Conservation (phyloP, 176 grass and related monocot genomes). For the Themeda triandra region DNA sequence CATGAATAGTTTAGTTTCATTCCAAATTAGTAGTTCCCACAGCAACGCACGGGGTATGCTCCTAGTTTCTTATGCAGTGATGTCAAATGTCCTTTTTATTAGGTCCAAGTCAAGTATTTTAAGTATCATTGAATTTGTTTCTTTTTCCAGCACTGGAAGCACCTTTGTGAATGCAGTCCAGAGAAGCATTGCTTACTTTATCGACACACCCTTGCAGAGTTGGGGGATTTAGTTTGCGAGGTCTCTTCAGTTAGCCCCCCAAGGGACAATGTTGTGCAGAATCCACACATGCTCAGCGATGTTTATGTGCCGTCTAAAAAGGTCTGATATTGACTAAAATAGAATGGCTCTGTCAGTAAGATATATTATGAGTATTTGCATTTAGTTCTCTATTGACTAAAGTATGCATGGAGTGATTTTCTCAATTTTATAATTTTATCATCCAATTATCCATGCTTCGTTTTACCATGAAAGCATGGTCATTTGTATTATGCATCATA, state of each 20-base stretch:
- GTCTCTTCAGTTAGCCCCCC: slow-evolving; percentile 16
- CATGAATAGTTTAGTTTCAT: too few species aligned
- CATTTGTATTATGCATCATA: background rate
- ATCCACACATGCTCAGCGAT: slow-evolving; percentile 18
- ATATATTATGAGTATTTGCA: slow-evolving; percentile 8
- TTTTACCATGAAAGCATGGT: slow-evolving; percentile 17
- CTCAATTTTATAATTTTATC: background rate
- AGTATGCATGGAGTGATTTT: background rate
- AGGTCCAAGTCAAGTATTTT: slow-evolving; percentile 21
- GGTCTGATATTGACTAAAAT: slow-evolving; percentile 32
- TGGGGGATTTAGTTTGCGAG: slow-evolving; percentile 61
- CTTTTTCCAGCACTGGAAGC: slow-evolving; percentile 81
- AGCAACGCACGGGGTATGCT: too few species aligned
- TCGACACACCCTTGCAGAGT: slow-evolving; percentile 85
- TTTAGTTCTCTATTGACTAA: slow-evolving; percentile 9
- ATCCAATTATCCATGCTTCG: background rate
- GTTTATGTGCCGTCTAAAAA: slow-evolving; percentile 41
- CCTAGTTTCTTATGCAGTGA: slow-evolving; percentile 27
- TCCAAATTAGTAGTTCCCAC: too few species aligned
- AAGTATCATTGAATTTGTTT: slow-evolving; percentile 26
- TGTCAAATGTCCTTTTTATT: background rate
- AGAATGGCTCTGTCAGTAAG: background rate
- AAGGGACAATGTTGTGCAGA: slow-evolving; percentile 25
- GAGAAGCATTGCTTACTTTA: slow-evolving; percentile 78
- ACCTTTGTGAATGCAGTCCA: slow-evolving; percentile 85